Conservation (phyloP, 2,329 filamentous ascomycete species). For the Aspergillus candidus region DNA sequence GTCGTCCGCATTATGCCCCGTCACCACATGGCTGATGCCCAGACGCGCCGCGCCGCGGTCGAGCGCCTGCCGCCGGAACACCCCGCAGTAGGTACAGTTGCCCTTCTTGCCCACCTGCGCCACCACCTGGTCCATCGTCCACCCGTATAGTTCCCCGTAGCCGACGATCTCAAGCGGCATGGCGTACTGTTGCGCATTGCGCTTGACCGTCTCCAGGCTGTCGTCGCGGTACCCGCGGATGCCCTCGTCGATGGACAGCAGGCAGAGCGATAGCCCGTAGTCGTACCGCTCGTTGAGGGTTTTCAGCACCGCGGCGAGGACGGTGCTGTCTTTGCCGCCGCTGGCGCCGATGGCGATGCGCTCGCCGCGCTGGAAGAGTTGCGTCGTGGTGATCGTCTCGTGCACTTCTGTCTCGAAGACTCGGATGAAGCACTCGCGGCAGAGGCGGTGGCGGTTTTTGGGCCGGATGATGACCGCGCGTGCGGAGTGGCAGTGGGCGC, state of each 20-base stretch:
- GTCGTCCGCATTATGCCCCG: conserved; percentile 95
- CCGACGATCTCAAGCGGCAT: conserved; percentile 90
- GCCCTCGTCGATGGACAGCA: conserved; percentile 92
- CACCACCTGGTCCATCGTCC: conserved; percentile 99
- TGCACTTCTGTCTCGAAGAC: conserved; percentile 93
- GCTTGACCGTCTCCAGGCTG: conserved; percentile 90
- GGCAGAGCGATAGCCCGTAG: conserved; percentile 77
- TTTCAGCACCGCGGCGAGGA: conserved; percentile 88
- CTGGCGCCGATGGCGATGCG: conserved; percentile 90
- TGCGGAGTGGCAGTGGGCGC: conserved; percentile 67
- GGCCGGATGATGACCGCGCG: conserved; percentile 87
- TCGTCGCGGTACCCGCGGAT: conserved; percentile 97
- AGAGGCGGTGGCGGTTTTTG: conserved; percentile 91
- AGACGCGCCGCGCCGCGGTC: conserved; percentile 86
- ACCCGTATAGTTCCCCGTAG: conserved; percentile 90
- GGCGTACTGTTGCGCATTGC: conserved; percentile 83
- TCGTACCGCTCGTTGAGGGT: conserved; percentile 84
- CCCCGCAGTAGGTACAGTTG: conserved; percentile 98
- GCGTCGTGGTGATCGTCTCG: conserved; percentile 75
- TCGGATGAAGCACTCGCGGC: conserved; percentile 76
- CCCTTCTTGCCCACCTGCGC: conserved; percentile 95
- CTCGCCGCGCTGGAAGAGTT: conserved; percentile 79
- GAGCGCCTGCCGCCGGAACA: conserved; percentile 88
- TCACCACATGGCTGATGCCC: conserved; percentile 87
- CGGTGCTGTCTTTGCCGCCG: conserved; percentile 95